phyloP scores from a whole-genome alignment of 495 filamentous ascomycete species.

The Penicillium herquei region DNA sequence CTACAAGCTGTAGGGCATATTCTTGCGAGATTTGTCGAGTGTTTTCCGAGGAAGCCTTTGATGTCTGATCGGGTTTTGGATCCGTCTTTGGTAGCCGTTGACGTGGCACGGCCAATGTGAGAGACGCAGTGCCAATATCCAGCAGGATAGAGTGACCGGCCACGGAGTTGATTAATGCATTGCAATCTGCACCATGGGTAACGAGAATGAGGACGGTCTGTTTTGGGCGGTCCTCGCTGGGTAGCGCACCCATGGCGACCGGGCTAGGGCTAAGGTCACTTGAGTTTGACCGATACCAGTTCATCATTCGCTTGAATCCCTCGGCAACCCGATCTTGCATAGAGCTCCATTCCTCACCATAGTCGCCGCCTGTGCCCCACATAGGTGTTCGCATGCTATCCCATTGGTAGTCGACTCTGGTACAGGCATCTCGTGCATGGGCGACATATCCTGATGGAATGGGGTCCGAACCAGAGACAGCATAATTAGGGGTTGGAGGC shows the following conservation, averaged over 20 bases:
- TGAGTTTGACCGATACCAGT: slow-evolving; percentile 65
- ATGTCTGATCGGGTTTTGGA: slow-evolving; percentile 18
- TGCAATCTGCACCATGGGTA: slow-evolving; percentile 97
- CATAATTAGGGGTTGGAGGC: slow-evolving; percentile 77
- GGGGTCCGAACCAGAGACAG: slow-evolving; percentile 71
- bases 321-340: slow-evolving; percentile 89
- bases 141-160: slow-evolving; percentile 85
- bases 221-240: slow-evolving; percentile 56
- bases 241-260: slow-evolving; percentile 7
- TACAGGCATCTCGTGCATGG: slow-evolving; percentile 88
- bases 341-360: slow-evolving; percentile 89
- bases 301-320: slow-evolving; percentile 71
- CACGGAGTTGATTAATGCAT: slow-evolving; percentile 88
- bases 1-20: slow-evolving; percentile 75
- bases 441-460: slow-evolving; percentile 87
- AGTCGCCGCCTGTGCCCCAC: slow-evolving; percentile 85
- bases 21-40: slow-evolving; percentile 49
- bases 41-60: slow-evolving; percentile 9
- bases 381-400: slow-evolving; percentile 78
- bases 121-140: slow-evolving; percentile 83
- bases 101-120: slow-evolving; percentile 84
- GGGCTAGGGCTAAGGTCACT: not conserved
- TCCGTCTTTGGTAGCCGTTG: slow-evolving; percentile 33
- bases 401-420: slow-evolving; percentile 89
- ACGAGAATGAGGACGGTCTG: slow-evolving; percentile 88